A percentile compares a stretch with the other conserved stretches of the same genome.
phyloP scores from a whole-genome alignment of 345 rosid species.

The Citrus sinensis region DVS_A1.0 CM039167.1:3632001-3632500 shows the following conservation, averaged over 20 bases:
- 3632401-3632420: neutral
- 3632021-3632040: neutral
- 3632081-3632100: neutral
- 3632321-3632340: conserved; percentile 60
- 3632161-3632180: neutral
- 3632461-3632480: conserved; percentile 70
- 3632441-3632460: conserved; percentile 83
- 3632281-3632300: conserved; percentile 93
- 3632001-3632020: neutral
- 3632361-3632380: neutral
- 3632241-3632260: conserved; percentile 71
- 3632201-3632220: conserved; percentile 91
- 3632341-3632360: neutral
- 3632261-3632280: conserved; percentile 91
- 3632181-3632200: conserved; percentile 45
- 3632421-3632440: conserved; percentile 60
- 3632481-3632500: conserved; percentile 73
- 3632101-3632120: neutral
- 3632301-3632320: conserved; percentile 91
- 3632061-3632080: neutral
- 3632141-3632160: conserved; percentile 1
- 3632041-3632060: neutral
- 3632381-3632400: no score
- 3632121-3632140: conserved; percentile 5
- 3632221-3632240: conserved; percentile 88